Evolutionary conservation across 2,329 filamentous ascomycete species (phyloP), one percentile per base, ranked within the genome.

Genomic region (Xylariaceae sp.): DNA sequence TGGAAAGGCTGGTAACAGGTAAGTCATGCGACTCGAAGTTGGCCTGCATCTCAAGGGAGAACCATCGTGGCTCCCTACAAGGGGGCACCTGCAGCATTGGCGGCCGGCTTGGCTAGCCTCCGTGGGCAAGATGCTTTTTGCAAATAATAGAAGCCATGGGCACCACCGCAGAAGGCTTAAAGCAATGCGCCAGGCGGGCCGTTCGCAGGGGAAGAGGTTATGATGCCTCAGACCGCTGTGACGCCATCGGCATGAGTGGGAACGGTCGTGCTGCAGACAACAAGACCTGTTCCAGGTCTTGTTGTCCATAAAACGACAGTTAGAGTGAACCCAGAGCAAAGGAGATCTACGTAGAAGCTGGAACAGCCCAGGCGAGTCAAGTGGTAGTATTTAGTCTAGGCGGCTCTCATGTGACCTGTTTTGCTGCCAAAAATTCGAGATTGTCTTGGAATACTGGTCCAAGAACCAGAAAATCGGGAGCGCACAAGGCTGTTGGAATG

Each of bases 11-110:
- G 61, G 58, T 59, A 61, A 56, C 52, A 60, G 39, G 50, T 58
- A 65, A 65, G 65, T 69, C 67, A 70, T 69, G 64, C 61, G 67
- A 67, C 67, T 57, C 16, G 21, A 48, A 41, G 47, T 24, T 50
- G 47, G 36, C 44, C 33, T 47, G 59, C 56, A 56, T 50, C 40
- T 46, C 40, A 44, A 40, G 53, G 51, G 21, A 57, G 39, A 57
- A 34, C 47, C 56, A 56, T 53, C 62, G 40, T 51, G 39, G 48
- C 43, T 36, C n/a, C n/a, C 21, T 46, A 21, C 36, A 37, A 43
- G 49, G 43, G 44, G 37, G 19, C 45, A 39, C 46, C 11, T 55
- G 48, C 52, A 34, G 39, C 37, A 46, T 11, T 49, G 44, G 33
- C 28, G 40, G 31, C 44, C 40, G 52, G 52, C 61, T 61, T 61